A percentile compares a stretch with the other conserved stretches of the same genome.
phyloP scores from a whole-genome alignment of 345 rosid genomes.

The Hevea brasiliensis region DNA sequence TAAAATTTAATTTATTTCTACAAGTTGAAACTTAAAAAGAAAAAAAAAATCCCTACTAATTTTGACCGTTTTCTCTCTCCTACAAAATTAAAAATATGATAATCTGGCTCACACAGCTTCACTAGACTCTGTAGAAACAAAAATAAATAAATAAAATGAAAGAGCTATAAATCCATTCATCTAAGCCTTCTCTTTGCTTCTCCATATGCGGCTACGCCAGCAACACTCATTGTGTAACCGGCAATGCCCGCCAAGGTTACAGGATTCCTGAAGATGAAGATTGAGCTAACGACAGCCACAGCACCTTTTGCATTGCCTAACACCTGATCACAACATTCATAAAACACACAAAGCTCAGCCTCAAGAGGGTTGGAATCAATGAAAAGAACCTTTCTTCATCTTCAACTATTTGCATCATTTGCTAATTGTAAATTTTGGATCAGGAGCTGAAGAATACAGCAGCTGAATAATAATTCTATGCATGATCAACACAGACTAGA shows the following conservation, averaged over 20 bases:
- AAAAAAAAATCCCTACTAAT: no score
- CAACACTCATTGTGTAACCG: constrained; percentile 74
- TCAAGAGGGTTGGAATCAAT: background rate
- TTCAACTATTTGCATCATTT: background rate
- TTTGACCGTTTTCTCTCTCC: background rate
- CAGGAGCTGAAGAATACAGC: no score
- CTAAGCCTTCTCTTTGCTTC: constrained; percentile 85
- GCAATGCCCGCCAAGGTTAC: constrained; percentile 78
- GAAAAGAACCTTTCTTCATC: background rate
- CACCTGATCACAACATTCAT: constrained; percentile 48
- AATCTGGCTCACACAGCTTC: background rate
- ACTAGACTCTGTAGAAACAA: background rate
- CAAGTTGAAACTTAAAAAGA: no score
- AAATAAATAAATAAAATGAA: background rate
- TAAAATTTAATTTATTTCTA: no score
- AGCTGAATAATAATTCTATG: background rate
- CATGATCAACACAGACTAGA: background rate
- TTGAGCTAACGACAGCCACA: constrained; percentile 83
- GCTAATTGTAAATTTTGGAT: background rate
- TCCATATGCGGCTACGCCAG: constrained; percentile 85
- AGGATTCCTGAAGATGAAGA: constrained; percentile 80
- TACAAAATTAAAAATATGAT: background rate
- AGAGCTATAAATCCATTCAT: constrained; percentile 28
- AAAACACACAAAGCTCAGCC: background rate
- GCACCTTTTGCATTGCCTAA: constrained; percentile 97